Evolutionary conservation across 2,329 filamentous ascomycete species (phyloP).

Genomic region (Ophiocordyceps unilateralis): DNA sequence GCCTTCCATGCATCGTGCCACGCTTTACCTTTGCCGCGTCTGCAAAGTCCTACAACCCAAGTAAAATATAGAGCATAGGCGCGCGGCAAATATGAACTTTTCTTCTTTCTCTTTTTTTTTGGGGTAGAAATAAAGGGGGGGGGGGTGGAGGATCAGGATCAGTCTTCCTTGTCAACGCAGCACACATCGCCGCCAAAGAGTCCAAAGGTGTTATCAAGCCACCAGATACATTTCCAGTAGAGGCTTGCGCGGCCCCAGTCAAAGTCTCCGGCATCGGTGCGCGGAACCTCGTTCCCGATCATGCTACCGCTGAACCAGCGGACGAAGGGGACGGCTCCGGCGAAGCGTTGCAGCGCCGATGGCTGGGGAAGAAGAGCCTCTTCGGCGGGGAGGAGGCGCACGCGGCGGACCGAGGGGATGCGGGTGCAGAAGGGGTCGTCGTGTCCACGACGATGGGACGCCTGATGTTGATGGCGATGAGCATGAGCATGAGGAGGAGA

Average conservation of each 20-base stretch:
- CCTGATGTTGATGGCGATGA: no score
- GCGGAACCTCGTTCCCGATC: slow-evolving; percentile 60
- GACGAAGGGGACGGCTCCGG: slow-evolving; percentile 50
- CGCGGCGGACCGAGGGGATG: slow-evolving; percentile 50
- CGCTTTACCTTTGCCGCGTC: no score
- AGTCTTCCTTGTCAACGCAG: slow-evolving; percentile 41
- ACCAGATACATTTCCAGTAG: slow-evolving; percentile 52
- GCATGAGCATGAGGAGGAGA: slow-evolving; percentile 11
- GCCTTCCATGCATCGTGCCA: no score
- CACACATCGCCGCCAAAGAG: slow-evolving; percentile 43
- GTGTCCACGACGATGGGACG: slow-evolving; percentile 2
- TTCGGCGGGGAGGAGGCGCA: slow-evolving; percentile 48
- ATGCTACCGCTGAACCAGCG: slow-evolving; percentile 56
- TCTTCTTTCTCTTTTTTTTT: not conserved
- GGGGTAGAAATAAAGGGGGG: not conserved
- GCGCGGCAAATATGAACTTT: no score
- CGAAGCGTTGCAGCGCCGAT: slow-evolving; percentile 43
- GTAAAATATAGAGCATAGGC: no score
- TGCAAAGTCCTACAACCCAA: no score
- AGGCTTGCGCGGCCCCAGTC: slow-evolving; percentile 54
- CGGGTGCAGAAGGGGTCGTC: slow-evolving; percentile 36
- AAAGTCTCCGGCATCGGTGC: slow-evolving; percentile 56
- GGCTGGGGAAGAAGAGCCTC: slow-evolving; percentile 55
- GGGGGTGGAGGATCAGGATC: not conserved
- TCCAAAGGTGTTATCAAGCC: slow-evolving; percentile 39